Evolutionary conservation across 75 land plant genomes (phyloP).

Genomic region (Picea glauca): DNA sequence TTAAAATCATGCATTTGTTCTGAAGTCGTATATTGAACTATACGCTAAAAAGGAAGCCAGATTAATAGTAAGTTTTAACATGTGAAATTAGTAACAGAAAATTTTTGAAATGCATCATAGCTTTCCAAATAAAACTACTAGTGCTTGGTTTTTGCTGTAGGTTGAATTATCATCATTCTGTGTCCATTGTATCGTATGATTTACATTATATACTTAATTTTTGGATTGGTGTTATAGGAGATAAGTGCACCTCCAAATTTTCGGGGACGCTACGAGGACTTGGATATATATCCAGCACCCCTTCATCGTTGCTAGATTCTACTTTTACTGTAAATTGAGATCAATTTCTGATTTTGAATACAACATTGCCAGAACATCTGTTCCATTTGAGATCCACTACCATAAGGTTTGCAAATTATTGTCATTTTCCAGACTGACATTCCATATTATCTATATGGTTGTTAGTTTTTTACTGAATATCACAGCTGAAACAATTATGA

Average conservation of each 20-base stretch:
- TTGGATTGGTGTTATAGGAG: not conserved
- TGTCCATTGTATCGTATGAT: not conserved
- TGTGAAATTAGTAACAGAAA: not conserved
- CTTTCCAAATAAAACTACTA: not conserved
- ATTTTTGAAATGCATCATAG: not conserved
- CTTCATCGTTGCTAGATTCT: slow-evolving; percentile 8
- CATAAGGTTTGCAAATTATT: too few relatives aligned
- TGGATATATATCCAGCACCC: slow-evolving; percentile 7
- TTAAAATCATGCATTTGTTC: too few relatives aligned
- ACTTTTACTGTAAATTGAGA: too few relatives aligned
- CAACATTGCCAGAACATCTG: too few relatives aligned
- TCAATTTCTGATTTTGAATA: too few relatives aligned
- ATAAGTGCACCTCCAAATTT: slow-evolving; percentile 1
- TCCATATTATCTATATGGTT: too few relatives aligned
- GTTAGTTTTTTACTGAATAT: too few relatives aligned
- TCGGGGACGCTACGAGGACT: not conserved
- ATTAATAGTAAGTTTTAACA: not conserved
- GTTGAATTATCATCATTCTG: not conserved
- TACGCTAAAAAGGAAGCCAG: not conserved
- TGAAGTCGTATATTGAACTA: too few relatives aligned
- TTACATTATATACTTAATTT: not conserved
- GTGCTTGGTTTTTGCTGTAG: not conserved
- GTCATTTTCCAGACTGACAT: too few relatives aligned
- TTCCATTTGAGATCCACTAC: too few relatives aligned
- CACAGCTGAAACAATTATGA: too few relatives aligned